A percentile compares a stretch with the other conserved stretches of the same genome.
These are phyloP conservation scores for Pichia sp. DNA, from an alignment of 1,139 yeast species.

Conservation along the genomic window DNA sequence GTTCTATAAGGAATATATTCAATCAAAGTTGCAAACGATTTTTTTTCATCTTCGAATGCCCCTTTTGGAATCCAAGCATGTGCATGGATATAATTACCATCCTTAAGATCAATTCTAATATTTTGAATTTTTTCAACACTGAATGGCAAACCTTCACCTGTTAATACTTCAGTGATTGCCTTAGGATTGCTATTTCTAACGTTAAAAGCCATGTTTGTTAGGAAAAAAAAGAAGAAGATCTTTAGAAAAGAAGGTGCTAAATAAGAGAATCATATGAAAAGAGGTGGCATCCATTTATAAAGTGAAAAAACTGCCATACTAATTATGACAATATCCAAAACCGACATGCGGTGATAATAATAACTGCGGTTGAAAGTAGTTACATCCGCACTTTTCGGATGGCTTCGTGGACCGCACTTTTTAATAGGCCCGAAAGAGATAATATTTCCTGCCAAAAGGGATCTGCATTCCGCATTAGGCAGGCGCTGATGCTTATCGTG, in stretches of 20 bases:
- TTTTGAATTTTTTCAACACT: conserved; percentile 31
- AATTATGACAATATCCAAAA: not conserved
- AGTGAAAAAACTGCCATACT: not conserved
- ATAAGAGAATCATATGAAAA: not conserved
- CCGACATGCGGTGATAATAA: not conserved
- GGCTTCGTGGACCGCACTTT: not conserved
- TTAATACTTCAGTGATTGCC: conserved; percentile 20
- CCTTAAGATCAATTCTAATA: conserved; percentile 32
- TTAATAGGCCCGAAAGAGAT: not conserved
- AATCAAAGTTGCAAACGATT: conserved; percentile 32
- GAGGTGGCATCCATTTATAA: too few species aligned
- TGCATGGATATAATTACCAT: conserved; percentile 33
- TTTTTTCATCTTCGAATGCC: conserved; percentile 19
- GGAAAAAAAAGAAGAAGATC: not conserved
- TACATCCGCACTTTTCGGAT: not conserved
- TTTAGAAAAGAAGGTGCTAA: not conserved
- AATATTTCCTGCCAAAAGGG: not conserved
- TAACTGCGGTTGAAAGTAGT: not conserved
- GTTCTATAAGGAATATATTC: conserved; percentile 41
- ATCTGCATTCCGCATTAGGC: too few species aligned
- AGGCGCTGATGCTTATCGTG: too few species aligned
- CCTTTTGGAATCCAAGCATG: conserved; percentile 37
- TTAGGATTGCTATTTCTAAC: conserved; percentile 22
- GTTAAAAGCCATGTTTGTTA: conserved; percentile 25
- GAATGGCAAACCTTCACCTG: conserved; percentile 27